Base-by-base conservation (phyloP, 2,329 filamentous ascomycete genomes). In the Daldinia eschscholtzii region DNA sequence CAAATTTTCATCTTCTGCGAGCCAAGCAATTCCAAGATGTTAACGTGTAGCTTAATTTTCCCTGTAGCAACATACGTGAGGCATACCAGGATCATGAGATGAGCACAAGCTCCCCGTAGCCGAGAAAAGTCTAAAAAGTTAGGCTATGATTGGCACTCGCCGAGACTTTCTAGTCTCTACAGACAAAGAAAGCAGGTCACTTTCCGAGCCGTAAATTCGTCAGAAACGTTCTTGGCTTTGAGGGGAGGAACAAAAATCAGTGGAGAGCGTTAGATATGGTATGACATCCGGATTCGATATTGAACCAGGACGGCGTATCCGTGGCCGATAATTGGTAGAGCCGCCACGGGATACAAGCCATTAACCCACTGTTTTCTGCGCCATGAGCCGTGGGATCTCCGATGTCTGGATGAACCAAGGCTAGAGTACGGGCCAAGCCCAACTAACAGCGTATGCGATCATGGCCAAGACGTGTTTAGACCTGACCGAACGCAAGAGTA, bases 371-470 rank as follows among this genome's bases (percentile, higher is more conserved):
- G 44, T 26, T 50, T 9, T 50, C 20, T 50, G 12, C 6, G 44
- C 20, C 20, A 18, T 55, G 52, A 37, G n/a, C 30, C 12, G 30
- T 41, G 12, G 10, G n/a, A 57, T 44, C 2, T 42, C 55, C 10
- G 3, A 15, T 13, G 1, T 23, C 15, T 33, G 9, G 42, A 13
- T 57, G 13, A 30, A 42, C 26, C 7, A 37, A 33, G 50, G 18
- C 23, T 12, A 30, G 18, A 56, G 6, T 18, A 35, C 50, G 20
- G 28, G 30, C 39, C 41, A 44, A 62, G 33, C 28, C 41, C 37
- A 28, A 39, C 52, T 46, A 56, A 62, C 48, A 26, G 33, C n/a
- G 60, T 13, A 57, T 57, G 30, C 48, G 52, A 48, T 41, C 28
- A 57, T 26, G 41, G 52, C 50, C 26, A 46, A 61, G 48, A 46